Evolutionary conservation across 306 rosid species (phyloP).

Genomic region (Carpinus viminea): DNA sequence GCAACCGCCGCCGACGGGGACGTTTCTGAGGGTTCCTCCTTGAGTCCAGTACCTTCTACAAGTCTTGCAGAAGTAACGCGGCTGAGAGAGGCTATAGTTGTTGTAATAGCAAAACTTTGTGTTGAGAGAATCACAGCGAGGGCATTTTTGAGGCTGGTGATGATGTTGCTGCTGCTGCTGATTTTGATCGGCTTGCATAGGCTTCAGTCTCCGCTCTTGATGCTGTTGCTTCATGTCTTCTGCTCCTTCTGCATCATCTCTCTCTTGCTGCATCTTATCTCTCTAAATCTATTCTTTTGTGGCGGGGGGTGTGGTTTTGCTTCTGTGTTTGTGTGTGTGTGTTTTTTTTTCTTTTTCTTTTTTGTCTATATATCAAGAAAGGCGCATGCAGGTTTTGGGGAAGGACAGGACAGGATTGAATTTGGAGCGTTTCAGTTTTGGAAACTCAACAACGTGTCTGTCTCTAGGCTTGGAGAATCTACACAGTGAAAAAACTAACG

Average conservation of each 20-base stretch:
- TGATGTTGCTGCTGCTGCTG: constrained; percentile 17
- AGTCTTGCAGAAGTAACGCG: constrained; percentile 59
- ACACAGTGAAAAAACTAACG: constrained; percentile 38
- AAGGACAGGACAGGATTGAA: background rate
- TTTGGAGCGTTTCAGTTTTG: constrained; percentile 29
- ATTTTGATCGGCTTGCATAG: background rate
- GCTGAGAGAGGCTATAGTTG: constrained; percentile 66
- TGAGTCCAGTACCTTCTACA: constrained; percentile 74
- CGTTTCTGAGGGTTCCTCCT: constrained; percentile 65
- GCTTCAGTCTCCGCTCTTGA: constrained; percentile 9
- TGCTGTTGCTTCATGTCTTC: constrained; percentile 5
- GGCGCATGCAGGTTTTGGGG: constrained; percentile 28
- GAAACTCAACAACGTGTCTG: constrained; percentile 47
- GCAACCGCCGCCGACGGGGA: constrained; percentile 63
- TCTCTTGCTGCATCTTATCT: constrained; percentile 31
- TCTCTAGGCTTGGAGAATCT: constrained; percentile 33
- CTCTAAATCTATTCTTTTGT: background rate
- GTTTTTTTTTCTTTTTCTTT: background rate
- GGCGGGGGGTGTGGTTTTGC: background rate
- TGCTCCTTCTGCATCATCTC: background rate
- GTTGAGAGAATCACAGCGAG: constrained; percentile 58
- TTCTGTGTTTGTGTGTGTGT: background rate
- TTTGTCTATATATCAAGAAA: constrained; percentile 23
- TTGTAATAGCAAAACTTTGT: constrained; percentile 73
- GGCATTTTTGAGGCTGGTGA: constrained; percentile 49